phyloP scores from a whole-genome alignment of 2,329 filamentous ascomycete genomes.

The Pseudocercospora fijiensis region DNA sequence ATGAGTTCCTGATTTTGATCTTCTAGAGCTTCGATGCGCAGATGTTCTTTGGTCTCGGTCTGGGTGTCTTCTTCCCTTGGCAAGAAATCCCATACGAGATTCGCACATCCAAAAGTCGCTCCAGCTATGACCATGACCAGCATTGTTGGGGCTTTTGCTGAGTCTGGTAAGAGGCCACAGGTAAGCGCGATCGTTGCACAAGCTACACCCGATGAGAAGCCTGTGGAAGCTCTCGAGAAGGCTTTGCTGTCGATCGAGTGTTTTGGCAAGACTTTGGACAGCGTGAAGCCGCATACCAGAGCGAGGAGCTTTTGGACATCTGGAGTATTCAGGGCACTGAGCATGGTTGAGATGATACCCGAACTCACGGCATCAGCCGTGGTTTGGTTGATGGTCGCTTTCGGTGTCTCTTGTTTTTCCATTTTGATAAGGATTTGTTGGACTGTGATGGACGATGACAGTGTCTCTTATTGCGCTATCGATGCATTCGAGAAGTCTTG shows the following conservation, averaged over 20 bases:
- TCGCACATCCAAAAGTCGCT: neutral
- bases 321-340: neutral
- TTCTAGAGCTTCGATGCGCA: too few species aligned
- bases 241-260: neutral
- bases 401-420: neutral
- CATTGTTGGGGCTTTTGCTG: neutral
- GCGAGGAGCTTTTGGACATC: neutral
- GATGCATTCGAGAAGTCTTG: neutral
- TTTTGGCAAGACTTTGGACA: neutral
- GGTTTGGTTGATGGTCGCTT: neutral
- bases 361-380: neutral
- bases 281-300: neutral
- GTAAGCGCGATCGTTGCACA: neutral
- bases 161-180: neutral
- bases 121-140: neutral
- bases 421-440: neutral
- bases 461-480: neutral
- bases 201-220: neutral
- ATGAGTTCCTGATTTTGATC: neutral
- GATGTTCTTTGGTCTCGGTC: neutral
- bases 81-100: neutral
- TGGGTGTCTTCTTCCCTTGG: neutral
- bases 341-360: neutral
- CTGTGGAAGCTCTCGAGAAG: neutral
- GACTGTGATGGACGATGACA: neutral